Evolutionary conservation across 176 grass and related monocot genomes (phyloP).

Genomic region (Eleusine coracana): DNA sequence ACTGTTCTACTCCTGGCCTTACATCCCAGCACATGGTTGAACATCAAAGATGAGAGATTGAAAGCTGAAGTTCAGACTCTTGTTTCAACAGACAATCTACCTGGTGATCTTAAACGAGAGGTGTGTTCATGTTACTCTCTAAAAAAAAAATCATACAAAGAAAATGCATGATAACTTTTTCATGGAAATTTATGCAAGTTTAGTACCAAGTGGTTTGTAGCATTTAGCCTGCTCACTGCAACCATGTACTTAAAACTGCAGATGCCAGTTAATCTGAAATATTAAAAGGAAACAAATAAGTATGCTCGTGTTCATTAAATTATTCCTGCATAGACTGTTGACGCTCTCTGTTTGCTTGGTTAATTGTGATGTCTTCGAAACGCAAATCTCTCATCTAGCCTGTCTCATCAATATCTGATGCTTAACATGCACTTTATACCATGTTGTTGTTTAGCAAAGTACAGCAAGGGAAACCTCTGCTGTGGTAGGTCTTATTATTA

Average conservation of each 20-base stretch:
- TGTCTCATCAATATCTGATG: not conserved
- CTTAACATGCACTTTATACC: not conserved
- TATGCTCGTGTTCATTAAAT: not conserved
- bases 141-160: slow-evolving; percentile 3
- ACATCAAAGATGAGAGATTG: slow-evolving; percentile 49
- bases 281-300: not conserved
- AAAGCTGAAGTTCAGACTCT: slow-evolving; percentile 68
- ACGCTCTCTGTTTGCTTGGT: not conserved
- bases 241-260: not conserved
- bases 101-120: slow-evolving; percentile 72
- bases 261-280: not conserved
- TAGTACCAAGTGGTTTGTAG: slow-evolving; percentile 20
- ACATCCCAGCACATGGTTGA: slow-evolving; percentile 57
- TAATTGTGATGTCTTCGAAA: not conserved
- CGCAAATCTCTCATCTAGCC: not conserved
- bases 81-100: slow-evolving; percentile 61
- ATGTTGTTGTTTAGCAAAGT: not conserved
- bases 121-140: slow-evolving; percentile 40
- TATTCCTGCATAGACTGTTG: not conserved
- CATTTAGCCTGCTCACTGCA: not conserved
- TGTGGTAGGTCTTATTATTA: too few relatives aligned
- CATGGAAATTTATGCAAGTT: not conserved
- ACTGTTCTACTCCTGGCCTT: slow-evolving; percentile 79
- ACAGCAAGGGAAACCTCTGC: too few relatives aligned
- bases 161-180: not conserved